Evolutionary conservation across 148 eudicot genomes (phyloP), one percentile per base, ranked within the genome.

Genomic region (Camellia sinensis): DNA sequence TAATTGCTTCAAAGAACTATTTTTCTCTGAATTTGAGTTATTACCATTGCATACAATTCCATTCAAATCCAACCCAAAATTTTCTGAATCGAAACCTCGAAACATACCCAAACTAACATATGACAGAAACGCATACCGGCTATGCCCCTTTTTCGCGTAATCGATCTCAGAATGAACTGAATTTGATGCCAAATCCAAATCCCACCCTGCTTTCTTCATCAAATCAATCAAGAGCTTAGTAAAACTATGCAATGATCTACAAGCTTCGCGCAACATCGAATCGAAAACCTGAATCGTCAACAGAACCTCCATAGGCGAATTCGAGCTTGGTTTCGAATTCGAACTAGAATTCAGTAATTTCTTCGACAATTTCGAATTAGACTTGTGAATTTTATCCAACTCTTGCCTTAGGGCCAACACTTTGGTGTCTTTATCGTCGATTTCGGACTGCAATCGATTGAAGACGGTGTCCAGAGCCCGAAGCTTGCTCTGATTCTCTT

Each of bases 401-500:
- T 88, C 81, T 64, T 67, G 73, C 86, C 91, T 88, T 76, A 91
- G 81, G 70, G 63, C 41, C 59, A 82, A 83, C 56, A 89, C 97
- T 63, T 88, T 81, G 64, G 89, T 97, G 80, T 88, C 94, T 71
- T 92, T 93, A 46, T 82, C 90, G 79, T 95, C 99, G 45, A 93
- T 92, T 75, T 92, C 93, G 7, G 93, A 77, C 61, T 91, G 97
- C 77, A 90, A 86, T 5, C 90, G 87, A 67, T 95, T 95, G 79
- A 95, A 89, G 41, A 90, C 89, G 18, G 97, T 88, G 81, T 93
- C 96, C 76, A 95, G 74, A 63, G 89, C 88, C 80, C 99, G 88
- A 61, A 95, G 93, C 86, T 92, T 95, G 87, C 91, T 91, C 89
- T 95, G 99, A 85, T 95, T 93, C 92, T 95, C 99, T 82, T 93